Base-by-base conservation (phyloP, 768 basidiomycete species). In the Leccinum rimulosum region DNA sequence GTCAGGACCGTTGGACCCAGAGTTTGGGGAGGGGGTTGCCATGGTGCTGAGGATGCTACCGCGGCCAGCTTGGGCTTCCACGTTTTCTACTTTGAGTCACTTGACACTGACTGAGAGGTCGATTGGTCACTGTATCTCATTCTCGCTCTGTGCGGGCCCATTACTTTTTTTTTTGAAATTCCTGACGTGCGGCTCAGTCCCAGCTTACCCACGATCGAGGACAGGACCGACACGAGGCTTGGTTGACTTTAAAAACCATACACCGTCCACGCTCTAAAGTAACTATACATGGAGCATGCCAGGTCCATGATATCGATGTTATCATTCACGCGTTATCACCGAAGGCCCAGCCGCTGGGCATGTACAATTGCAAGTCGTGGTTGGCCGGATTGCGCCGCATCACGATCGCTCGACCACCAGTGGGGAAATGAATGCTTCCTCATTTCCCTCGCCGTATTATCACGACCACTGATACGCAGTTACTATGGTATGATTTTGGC, bases 311-410 rank as follows among this genome's bases (percentile, higher is more conserved):
- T 33, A 7, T 50, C 54, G 35, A 38, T 51, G 55, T 8, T 36
- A 28, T 30, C 19, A 56, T 36, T 25, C 56, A 51, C 66, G 27
- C 55, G 22, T 36, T 68, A 66, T 66, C 66, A 57, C 66, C 66
- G 66, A 64, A 45, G n/a, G 19, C 17, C 15, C 15, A 38, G 33
- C 33, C 33, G 33, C 33, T 36, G 36, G 40, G n/a, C 40, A 43
- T 19, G n/a, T 19, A 43, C n/a, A 9, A 53, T 51, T 15, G 54
- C 48, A 51, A 58, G 50, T 51, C n/a, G n/a, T 43, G 53, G 58
- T 40, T 25, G 50, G 50, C 8, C 28, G 5, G 38, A 36, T 40
- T 59, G 56, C 63, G 63, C 62, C 14, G 36, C 35, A 50, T 38
- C 40, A 30, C 50, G 47, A 61, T 65, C 54, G 28, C 38, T 63